phyloP scores from a whole-genome alignment of 441 rosid species.

The Corymbia citriodora region DNA sequence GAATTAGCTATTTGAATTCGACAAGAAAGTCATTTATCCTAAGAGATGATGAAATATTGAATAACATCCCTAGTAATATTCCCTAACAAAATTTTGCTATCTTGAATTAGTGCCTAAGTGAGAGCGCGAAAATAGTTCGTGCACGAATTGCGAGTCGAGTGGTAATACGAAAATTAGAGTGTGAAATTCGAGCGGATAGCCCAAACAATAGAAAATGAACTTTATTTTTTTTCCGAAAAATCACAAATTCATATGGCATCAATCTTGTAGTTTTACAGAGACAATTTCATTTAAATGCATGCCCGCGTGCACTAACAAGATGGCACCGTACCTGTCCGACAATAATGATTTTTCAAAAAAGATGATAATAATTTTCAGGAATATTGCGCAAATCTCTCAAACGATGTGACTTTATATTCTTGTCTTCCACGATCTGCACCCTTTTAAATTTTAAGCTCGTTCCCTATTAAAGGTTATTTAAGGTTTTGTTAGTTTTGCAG shows the following conservation, averaged over 20 bases:
- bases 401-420: neutral
- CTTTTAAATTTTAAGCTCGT: neutral
- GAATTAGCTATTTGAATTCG: fast-evolving
- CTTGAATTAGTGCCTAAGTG: neutral
- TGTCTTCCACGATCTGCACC: neutral
- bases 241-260: neutral
- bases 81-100: neutral
- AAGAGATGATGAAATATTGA: neutral
- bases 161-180: neutral
- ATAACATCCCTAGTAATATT: neutral
- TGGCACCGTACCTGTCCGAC: neutral
- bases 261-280: neutral
- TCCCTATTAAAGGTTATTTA: neutral
- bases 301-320: neutral
- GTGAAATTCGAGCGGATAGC: neutral
- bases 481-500: too few species aligned
- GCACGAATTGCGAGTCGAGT: neutral
- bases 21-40: neutral
- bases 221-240: neutral
- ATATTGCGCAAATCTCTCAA: neutral
- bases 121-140: neutral
- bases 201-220: neutral
- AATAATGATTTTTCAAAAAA: neutral
- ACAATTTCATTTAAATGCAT: neutral
- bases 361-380: neutral